phyloP scores from a whole-genome alignment of 768 basidiomycete species.

The Gloeopeniophorella convolvens region DNA sequence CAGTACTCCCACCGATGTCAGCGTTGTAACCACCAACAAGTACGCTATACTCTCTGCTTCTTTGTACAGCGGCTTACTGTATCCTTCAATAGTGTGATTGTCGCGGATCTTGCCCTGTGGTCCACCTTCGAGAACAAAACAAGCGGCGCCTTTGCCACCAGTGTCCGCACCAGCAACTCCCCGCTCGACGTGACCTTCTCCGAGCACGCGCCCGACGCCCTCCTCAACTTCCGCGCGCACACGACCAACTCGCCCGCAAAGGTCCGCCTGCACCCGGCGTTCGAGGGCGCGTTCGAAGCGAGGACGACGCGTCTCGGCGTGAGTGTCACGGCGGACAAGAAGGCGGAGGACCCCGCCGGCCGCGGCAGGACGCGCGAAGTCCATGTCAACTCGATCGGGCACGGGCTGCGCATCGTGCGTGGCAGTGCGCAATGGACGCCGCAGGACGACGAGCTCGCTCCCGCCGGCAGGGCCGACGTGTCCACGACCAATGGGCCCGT shows the following conservation, averaged over 20 bases:
- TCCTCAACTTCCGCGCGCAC: neutral
- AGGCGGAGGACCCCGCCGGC: constrained; percentile 11
- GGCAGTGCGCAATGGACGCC: constrained; percentile 5
- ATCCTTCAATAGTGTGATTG: neutral
- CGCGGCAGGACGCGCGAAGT: constrained; percentile 8
- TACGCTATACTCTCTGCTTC: neutral
- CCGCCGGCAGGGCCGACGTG: constrained; percentile 1
- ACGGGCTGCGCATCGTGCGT: neutral
- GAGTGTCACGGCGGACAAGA: neutral
- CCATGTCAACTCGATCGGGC: constrained; percentile 3
- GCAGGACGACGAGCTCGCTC: neutral
- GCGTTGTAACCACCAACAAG: constrained; percentile 6
- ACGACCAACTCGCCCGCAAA: constrained; percentile 12
- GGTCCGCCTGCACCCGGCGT: constrained; percentile 7
- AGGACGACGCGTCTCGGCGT: constrained; percentile 1
- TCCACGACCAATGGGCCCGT: constrained; percentile 9
- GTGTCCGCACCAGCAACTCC: constrained; percentile 5
- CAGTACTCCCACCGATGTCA: neutral
- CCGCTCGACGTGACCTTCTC: constrained; percentile 4
- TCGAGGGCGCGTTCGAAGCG: constrained; percentile 8
- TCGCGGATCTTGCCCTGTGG: neutral
- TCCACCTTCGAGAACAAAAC: neutral
- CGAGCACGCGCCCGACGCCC: neutral
- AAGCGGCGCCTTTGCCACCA: constrained; percentile 1
- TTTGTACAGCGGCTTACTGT: no score